phyloP scores from a whole-genome alignment of 148 eudicot genomes.

The Nyssa sinensis region DNA sequence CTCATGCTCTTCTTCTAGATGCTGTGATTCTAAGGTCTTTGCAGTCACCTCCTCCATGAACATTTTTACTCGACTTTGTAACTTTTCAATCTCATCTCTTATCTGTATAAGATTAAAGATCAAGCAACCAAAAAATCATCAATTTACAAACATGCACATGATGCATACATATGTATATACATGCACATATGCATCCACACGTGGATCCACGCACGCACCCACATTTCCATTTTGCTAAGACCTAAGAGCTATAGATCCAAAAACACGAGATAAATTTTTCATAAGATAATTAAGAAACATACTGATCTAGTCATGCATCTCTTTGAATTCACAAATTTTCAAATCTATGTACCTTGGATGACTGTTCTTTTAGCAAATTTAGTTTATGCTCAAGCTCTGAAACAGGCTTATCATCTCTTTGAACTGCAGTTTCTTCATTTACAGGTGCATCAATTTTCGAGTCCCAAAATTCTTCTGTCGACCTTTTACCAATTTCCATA shows the following conservation, averaged over 20 bases:
- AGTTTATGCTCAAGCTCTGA: conserved; percentile 19
- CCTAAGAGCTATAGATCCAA: background rate
- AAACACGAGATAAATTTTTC: background rate
- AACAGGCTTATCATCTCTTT: conserved; percentile 14
- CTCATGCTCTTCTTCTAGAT: conserved; percentile 37
- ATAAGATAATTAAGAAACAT: background rate
- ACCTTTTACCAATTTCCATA: conserved; percentile 10
- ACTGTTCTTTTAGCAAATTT: background rate
- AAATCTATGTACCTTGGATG: conserved; percentile 19
- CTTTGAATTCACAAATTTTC: background rate
- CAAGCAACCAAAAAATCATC: background rate
- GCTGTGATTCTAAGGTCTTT: conserved; percentile 22
- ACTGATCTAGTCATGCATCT: background rate
- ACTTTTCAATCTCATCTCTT: conserved; percentile 4
- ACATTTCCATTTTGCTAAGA: background rate
- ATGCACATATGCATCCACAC: background rate
- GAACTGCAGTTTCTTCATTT: conserved; percentile 18
- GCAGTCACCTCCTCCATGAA: conserved; percentile 17
- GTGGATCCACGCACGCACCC: background rate
- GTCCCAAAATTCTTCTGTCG: background rate
- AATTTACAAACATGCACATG: too few relatives aligned
- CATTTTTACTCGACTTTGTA: conserved; percentile 21
- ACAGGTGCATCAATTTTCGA: conserved; percentile 11
- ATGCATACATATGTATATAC: background rate
- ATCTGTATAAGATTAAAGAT: conserved; percentile 2